phyloP scores from a whole-genome alignment of 2,329 filamentous ascomycete species.

The Pestalotiopsis sp. region DNA sequence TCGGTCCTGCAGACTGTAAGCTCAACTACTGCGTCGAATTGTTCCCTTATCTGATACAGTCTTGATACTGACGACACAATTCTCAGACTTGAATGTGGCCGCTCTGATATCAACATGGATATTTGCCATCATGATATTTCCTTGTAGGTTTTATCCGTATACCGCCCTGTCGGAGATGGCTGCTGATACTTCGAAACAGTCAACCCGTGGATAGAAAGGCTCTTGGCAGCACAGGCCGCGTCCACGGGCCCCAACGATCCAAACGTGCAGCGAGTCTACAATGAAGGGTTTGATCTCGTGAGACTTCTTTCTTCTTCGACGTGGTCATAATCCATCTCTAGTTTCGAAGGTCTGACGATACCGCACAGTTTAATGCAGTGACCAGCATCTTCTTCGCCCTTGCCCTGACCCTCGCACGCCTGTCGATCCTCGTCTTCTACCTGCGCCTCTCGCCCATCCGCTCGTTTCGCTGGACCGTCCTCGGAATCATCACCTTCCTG shows the following conservation, averaged over 20 bases:
- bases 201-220: conserved; percentile 4
- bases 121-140: conserved; percentile 5
- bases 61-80: background rate
- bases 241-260: background rate
- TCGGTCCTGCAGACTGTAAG: conserved; percentile 6
- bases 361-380: conserved; percentile 7
- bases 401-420: background rate
- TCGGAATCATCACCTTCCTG: background rate
- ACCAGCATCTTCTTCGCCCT: conserved; percentile 9
- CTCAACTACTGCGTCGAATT: background rate
- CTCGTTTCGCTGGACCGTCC: conserved; percentile 5
- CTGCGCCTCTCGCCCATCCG: conserved; percentile 9
- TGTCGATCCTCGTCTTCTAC: conserved; percentile 13
- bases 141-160: background rate
- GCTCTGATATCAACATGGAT: conserved; percentile 1
- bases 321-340: background rate
- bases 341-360: background rate
- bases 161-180: no score
- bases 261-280: background rate
- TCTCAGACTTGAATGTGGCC: background rate
- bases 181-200: background rate
- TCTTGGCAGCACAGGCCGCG: background rate
- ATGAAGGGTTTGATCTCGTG: conserved; percentile 1
- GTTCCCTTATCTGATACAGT: no score
- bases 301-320: background rate